phyloP scores from a whole-genome alignment of 75 land plant species.

The Cryptomeria japonica region DNA sequence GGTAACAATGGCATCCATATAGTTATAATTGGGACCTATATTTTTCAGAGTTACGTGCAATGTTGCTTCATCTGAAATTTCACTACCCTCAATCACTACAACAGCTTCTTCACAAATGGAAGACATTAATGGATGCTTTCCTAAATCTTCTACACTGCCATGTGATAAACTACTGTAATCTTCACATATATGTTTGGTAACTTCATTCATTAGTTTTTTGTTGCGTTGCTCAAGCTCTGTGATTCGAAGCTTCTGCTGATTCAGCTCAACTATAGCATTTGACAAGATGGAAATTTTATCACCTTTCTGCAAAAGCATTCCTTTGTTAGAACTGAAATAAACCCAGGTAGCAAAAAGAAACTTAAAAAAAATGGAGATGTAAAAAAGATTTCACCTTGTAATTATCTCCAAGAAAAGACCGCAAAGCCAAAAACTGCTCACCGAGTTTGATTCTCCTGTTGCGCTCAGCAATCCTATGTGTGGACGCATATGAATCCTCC shows the following conservation, averaged over 20 bases:
- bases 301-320: background rate
- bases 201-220: background rate
- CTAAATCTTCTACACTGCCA: background rate
- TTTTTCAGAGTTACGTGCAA: too few relatives aligned
- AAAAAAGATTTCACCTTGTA: background rate
- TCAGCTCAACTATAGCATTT: background rate
- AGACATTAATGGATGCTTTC: background rate
- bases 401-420: background rate
- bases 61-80: background rate
- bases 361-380: too few relatives aligned
- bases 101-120: background rate
- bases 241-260: background rate
- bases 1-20: background rate
- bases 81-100: background rate
- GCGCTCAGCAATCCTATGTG: background rate
- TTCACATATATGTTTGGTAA: background rate
- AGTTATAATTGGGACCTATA: too few relatives aligned
- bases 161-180: background rate
- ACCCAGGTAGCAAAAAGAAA: too few relatives aligned
- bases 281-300: background rate
- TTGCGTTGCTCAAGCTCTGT: background rate
- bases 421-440: background rate
- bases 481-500: background rate
- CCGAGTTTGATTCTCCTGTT: background rate
- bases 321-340: too few relatives aligned